Conservation (phyloP, 768 basidiomycete species). For the Strobilomyces echinocephalus region DNA sequence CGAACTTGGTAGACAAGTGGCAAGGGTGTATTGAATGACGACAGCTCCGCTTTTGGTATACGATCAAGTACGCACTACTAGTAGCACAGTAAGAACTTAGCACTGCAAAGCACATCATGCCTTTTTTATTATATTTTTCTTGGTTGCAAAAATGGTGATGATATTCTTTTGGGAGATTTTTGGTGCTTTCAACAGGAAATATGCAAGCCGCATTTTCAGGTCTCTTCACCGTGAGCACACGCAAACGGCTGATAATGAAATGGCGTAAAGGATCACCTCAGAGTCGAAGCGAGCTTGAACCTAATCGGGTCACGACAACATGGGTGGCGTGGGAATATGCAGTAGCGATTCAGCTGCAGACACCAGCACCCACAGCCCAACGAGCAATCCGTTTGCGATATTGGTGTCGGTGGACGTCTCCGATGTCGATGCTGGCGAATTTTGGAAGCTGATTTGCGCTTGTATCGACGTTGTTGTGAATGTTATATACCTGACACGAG, state of each 20-base stretch:
- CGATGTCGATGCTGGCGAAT: neutral
- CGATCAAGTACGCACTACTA: neutral
- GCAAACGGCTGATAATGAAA: neutral
- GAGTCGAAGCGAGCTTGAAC: too few species aligned
- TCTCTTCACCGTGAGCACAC: too few species aligned
- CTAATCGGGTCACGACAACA: too few species aligned
- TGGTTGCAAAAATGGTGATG: too few species aligned
- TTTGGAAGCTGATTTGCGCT: neutral
- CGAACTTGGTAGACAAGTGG: constrained; percentile 1
- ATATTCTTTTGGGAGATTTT: too few species aligned
- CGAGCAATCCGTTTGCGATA: neutral
- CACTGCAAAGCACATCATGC: too few species aligned
- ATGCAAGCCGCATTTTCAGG: too few species aligned
- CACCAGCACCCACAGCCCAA: neutral
- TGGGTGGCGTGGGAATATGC: neutral
- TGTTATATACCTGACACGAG: neutral
- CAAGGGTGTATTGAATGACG: too few species aligned
- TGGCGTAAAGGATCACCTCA: neutral
- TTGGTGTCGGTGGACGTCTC: neutral
- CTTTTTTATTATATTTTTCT: too few species aligned
- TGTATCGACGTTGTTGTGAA: neutral
- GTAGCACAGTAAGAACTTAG: too few species aligned
- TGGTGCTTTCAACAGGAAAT: too few species aligned
- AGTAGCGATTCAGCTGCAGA: too few species aligned
- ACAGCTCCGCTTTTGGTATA: neutral